Conservation (phyloP, 495 filamentous ascomycete species). For the Hyaloscypha finlandica region DNA sequence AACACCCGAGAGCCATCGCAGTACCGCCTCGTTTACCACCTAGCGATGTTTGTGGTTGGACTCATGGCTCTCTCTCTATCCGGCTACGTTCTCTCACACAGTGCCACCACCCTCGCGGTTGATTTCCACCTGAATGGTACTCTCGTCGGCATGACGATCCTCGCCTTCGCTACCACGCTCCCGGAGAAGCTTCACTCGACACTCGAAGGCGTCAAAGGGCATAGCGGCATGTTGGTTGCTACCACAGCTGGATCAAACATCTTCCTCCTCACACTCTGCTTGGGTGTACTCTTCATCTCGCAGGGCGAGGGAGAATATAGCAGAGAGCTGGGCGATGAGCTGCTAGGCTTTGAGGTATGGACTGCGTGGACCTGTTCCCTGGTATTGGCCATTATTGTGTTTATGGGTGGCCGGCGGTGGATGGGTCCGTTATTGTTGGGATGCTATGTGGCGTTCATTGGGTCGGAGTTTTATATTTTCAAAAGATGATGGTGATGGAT, state of each 20-base stretch:
- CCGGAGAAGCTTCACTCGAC: conserved; percentile 58
- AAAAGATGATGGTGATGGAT: conserved; percentile 17
- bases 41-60: conserved; percentile 48
- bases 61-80: conserved; percentile 50
- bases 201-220: conserved; percentile 45
- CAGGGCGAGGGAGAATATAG: conserved; percentile 22
- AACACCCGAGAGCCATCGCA: not conserved
- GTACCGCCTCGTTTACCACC: conserved; percentile 38
- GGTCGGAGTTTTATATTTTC: conserved; percentile 39
- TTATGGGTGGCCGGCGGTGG: conserved; percentile 38
- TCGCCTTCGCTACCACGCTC: conserved; percentile 58
- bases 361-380: conserved; percentile 39
- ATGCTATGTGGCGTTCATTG: conserved; percentile 43
- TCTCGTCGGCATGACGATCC: conserved; percentile 53
- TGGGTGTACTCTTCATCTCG: conserved; percentile 44
- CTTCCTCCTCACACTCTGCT: conserved; percentile 54
- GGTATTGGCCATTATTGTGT: conserved; percentile 35
- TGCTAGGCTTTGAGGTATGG: conserved; percentile 41
- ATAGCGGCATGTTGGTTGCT: conserved; percentile 53
- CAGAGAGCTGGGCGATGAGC: conserved; percentile 23
- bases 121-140: conserved; percentile 45
- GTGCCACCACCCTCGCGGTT: conserved; percentile 40
- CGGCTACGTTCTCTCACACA: conserved; percentile 50
- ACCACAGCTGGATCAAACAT: conserved; percentile 58
- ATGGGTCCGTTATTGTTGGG: conserved; percentile 41